Conservation (phyloP, 768 basidiomycete genomes). For the Galerina marginata region DNA sequence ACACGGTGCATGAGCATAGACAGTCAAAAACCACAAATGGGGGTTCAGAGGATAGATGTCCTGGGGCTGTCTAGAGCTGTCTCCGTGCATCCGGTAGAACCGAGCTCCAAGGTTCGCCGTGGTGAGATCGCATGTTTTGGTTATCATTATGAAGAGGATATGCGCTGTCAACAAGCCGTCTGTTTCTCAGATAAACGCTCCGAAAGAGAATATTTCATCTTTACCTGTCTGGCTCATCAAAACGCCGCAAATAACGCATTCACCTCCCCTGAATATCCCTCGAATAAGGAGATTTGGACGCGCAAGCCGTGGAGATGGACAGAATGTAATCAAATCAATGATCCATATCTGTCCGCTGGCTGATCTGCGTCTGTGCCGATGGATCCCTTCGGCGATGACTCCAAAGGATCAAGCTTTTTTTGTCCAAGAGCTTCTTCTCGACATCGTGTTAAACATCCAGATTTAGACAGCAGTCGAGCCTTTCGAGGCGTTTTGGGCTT, state of each 20-base stretch:
- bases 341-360: background rate
- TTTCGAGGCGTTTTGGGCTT: too few species aligned
- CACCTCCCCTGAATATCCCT: background rate
- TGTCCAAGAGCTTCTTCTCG: background rate
- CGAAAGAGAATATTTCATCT: background rate
- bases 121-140: background rate
- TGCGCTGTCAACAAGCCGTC: background rate
- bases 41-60: background rate
- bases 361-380: background rate
- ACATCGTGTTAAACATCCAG: too few species aligned
- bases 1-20: constrained; percentile 14
- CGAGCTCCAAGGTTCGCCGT: background rate
- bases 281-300: background rate
- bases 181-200: background rate
- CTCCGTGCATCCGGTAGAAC: background rate
- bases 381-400: constrained; percentile 7
- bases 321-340: background rate
- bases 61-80: background rate
- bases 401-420: background rate
- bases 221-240: background rate
- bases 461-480: too few species aligned
- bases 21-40: background rate
- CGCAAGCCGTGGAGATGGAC: background rate
- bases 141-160: background rate
- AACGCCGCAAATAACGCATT: background rate